Evolutionary conservation across 2,329 filamentous ascomycete genomes (phyloP).

Genomic region (Fonsecaea pedrosoi): DNA sequence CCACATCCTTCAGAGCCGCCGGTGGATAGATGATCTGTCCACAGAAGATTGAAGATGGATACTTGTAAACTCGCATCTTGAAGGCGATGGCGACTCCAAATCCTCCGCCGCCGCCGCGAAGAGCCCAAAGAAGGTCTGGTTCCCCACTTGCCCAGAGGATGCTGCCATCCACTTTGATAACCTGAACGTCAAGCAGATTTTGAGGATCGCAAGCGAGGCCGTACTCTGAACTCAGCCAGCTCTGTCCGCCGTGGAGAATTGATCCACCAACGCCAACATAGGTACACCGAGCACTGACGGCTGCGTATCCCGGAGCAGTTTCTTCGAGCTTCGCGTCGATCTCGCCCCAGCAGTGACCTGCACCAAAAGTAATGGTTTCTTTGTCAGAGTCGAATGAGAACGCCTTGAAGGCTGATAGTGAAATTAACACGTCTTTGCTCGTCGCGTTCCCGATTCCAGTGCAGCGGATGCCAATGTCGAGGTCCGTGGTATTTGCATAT

Average conservation of each 20-base stretch:
- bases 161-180: constrained; percentile 48
- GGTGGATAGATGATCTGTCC: constrained; percentile 34
- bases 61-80: constrained; percentile 34
- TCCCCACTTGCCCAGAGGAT: constrained; percentile 49
- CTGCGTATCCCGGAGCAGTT: constrained; percentile 45
- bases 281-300: constrained; percentile 47
- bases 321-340: constrained; percentile 47
- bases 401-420: constrained; percentile 47
- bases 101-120: constrained; percentile 50
- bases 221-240: constrained; percentile 49
- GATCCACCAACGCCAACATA: constrained; percentile 51
- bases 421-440: constrained; percentile 48
- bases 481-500: constrained; percentile 43
- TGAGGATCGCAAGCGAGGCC: constrained; percentile 50
- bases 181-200: constrained; percentile 50
- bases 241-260: constrained; percentile 48
- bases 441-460: constrained; percentile 48
- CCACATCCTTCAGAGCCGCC: constrained; percentile 23
- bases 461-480: constrained; percentile 49
- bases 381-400: constrained; percentile 46
- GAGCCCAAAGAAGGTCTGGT: constrained; percentile 51
- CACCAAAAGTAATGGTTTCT: constrained; percentile 46
- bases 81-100: constrained; percentile 34
- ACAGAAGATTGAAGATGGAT: constrained; percentile 32
- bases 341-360: constrained; percentile 49